These are phyloP conservation scores for Isabelozyma pseudorhagii DNA, from an alignment of 805 yeast species.

Conservation along the genomic window DNA sequence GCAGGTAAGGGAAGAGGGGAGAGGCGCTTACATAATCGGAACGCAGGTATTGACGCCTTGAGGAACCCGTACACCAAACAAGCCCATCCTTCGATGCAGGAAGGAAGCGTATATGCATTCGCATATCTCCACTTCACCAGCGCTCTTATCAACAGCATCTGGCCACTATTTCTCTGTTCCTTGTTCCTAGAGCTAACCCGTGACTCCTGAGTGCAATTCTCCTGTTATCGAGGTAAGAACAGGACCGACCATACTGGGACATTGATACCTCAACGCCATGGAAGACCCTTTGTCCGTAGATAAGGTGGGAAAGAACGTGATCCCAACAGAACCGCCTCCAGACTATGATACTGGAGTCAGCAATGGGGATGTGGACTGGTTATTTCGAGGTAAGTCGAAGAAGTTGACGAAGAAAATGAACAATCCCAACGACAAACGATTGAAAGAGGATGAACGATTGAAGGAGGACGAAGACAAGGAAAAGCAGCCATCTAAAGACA, in stretches of 20 bases:
- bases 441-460: neutral
- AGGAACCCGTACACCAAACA: too few relatives aligned
- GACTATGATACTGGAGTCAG: conserved; percentile 50
- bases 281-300: neutral
- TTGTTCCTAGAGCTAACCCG: too few relatives aligned
- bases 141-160: too few relatives aligned
- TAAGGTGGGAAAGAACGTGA: neutral
- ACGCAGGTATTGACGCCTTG: too few relatives aligned
- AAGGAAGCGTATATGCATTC: neutral
- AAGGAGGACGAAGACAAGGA: conserved; percentile 3
- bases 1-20: too few relatives aligned
- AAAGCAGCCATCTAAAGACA: neutral
- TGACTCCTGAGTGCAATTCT: too few relatives aligned
- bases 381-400: conserved; percentile 73
- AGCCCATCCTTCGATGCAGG: too few relatives aligned
- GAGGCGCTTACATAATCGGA: too few relatives aligned
- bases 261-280: neutral
- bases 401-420: conserved; percentile 46
- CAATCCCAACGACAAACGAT: neutral
- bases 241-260: too few relatives aligned
- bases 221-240: too few relatives aligned
- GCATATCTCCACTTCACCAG: neutral
- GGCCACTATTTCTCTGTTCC: too few relatives aligned
- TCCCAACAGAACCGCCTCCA: neutral
- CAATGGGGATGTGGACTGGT: conserved; percentile 82